Percentiles rank a stretch among this genome's conserved stretches.
Conservation (phyloP, 2,329 filamentous ascomycete genomes). For the Aspergillus niger region DNA sequence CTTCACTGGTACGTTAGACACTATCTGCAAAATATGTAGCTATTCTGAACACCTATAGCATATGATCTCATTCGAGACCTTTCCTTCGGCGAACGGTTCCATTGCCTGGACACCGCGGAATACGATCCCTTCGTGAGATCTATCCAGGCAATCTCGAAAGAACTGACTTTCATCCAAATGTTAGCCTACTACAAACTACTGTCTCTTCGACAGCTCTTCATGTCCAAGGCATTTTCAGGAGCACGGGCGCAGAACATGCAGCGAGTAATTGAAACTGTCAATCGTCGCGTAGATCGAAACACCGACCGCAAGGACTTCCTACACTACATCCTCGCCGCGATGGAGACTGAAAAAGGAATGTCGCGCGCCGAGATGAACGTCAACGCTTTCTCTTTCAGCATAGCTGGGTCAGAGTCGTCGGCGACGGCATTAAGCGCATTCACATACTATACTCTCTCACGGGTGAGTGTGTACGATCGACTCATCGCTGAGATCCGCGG, state of each 20-base stretch:
- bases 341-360: background rate
- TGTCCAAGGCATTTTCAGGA: background rate
- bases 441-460: conserved; percentile 28
- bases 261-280: conserved; percentile 1
- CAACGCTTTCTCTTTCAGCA: background rate
- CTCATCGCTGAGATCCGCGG: conserved; percentile 29
- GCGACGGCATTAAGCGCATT: conserved; percentile 17
- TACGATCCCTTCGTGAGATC: background rate
- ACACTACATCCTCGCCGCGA: conserved; percentile 2
- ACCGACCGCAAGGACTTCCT: conserved; percentile 10
- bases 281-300: background rate
- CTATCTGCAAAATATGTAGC: background rate
- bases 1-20: background rate
- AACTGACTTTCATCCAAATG: conserved; percentile 5
- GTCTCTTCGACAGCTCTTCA: background rate
- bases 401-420: background rate
- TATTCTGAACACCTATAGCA: background rate
- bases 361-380: background rate
- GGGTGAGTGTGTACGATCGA: conserved; percentile 21
- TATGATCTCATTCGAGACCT: background rate
- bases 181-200: conserved; percentile 3
- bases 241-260: conserved; percentile 6
- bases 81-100: background rate
- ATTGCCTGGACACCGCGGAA: background rate
- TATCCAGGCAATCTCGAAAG: background rate